Conservation (phyloP, 2,329 filamentous ascomycete species). For the Hypoxylon sp. region DNA sequence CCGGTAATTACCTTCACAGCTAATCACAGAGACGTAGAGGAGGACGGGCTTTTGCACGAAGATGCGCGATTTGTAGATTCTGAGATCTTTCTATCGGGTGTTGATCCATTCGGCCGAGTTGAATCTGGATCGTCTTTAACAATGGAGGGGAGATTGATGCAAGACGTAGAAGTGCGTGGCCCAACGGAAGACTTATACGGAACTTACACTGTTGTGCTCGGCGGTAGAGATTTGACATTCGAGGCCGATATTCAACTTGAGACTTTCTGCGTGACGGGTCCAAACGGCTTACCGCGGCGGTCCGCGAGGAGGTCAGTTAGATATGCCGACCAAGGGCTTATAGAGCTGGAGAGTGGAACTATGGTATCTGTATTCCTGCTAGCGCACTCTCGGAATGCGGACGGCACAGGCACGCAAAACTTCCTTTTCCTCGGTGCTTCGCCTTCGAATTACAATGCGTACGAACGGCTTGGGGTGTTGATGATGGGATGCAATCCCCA, state of each 20-base stretch:
- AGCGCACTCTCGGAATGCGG: background rate
- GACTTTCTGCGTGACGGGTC: conserved; percentile 8
- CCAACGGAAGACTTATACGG: background rate
- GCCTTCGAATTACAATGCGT: conserved; percentile 2
- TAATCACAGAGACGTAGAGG: background rate
- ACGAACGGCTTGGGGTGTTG: conserved; percentile 8
- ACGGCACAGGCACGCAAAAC: background rate
- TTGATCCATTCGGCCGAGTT: conserved; percentile 17
- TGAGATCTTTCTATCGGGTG: conserved; percentile 1
- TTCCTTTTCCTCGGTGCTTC: conserved; percentile 19
- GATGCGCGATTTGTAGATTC: conserved; percentile 11
- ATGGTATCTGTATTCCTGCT: conserved; percentile 10
- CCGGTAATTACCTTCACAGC: background rate
- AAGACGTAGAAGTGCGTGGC: conserved; percentile 1
- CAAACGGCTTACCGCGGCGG: background rate
- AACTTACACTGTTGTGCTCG: background rate
- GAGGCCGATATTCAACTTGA: conserved; percentile 13
- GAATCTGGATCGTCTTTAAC: conserved; percentile 13
- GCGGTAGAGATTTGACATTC: background rate
- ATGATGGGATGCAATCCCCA: background rate
- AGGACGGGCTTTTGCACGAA: background rate
- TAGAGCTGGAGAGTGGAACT: background rate
- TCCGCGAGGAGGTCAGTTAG: conserved; percentile 16
- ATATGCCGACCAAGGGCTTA: background rate
- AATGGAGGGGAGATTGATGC: conserved; percentile 18